Evolutionary conservation across 805 yeast genomes (phyloP).

Genomic region (Geotrichum ghanense): DNA sequence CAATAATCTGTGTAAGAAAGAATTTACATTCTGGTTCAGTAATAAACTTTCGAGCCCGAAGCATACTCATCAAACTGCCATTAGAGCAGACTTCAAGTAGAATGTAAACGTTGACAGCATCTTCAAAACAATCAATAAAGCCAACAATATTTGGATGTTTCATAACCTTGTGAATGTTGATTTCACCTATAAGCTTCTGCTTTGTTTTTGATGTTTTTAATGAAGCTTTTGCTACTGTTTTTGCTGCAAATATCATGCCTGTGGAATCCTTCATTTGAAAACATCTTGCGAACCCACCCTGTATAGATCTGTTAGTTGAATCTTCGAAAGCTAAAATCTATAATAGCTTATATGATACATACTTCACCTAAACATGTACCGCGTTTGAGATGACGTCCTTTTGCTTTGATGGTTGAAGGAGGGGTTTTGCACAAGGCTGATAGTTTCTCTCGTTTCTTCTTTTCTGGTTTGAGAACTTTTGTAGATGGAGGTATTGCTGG

Average conservation of each 20-base stretch:
- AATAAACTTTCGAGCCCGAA: conserved; percentile 72
- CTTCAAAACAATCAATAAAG: conserved; percentile 94
- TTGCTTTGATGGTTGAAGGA: conserved; percentile 81
- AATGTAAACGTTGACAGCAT: conserved; percentile 86
- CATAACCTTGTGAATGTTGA: conserved; percentile 87
- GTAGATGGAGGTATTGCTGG: not conserved
- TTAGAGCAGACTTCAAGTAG: conserved; percentile 90
- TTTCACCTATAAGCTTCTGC: conserved; percentile 69
- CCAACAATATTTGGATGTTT: conserved; percentile 83
- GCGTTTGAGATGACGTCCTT: conserved; percentile 84
- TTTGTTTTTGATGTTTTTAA: conserved; percentile 85
- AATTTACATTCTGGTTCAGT: conserved; percentile 87
- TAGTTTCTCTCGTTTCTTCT: conserved; percentile 76
- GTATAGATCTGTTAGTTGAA: no score
- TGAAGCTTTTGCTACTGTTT: conserved; percentile 94
- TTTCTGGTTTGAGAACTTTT: not conserved
- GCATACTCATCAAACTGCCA: conserved; percentile 86
- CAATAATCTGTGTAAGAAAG: conserved; percentile 84
- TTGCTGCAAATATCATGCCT: conserved; percentile 87
- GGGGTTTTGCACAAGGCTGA: conserved; percentile 93
- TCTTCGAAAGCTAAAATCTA: no score
- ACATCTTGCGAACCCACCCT: conserved; percentile 96
- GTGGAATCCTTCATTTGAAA: conserved; percentile 81
- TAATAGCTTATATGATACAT: no score
- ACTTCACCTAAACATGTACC: conserved; percentile 82